Base-by-base conservation (phyloP, 1,284 basidiomycete genomes). In the Rhodotorula sp. region DNA sequence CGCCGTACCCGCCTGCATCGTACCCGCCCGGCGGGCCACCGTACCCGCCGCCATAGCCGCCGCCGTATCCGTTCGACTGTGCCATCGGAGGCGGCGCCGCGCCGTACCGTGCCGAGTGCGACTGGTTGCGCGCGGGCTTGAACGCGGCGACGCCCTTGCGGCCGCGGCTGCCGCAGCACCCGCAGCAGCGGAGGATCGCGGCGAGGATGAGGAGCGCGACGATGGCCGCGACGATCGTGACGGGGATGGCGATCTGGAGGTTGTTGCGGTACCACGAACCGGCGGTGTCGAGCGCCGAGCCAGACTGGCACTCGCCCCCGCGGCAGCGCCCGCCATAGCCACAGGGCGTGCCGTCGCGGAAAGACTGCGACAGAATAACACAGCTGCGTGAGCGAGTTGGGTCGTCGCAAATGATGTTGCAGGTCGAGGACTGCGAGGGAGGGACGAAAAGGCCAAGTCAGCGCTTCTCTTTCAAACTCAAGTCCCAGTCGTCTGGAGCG, bases 301-400 rank as follows among this genome's bases (percentile, higher is more conserved):
- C 91, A 23, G 41, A 19, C 23, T 84, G 77, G 79, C 92, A 93
- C 72, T 85, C 85, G 34, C 91, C 91, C 50, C 88, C 90, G 78
- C 87, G 50, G 56, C 71, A 68, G 2, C 67, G 65, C 4, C 68
- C 67, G 17, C 58, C 54, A 41, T 53, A 81, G 85, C 91, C 92
- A 80, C 93, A 96, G 17, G 90, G 87, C 34, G 92, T 93, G 17
- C 93, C 93, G 79, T 94, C 91, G 60, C 92, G 85, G 66, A 95
- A 87, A 52, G 86, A 82, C 3, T 91, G 87, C 72, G 90, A 89
- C 52, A 95, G 84, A 56, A 90, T 82, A n/a, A 92, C 82, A 81
- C 93, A 96, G 76, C 86, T 70, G 34, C 77, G 70, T 34, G 85
- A 71, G 23, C 82, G 81, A 41, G 77, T 84, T 3, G 92, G 92